Percentiles rank a stretch among this genome's conserved stretches.
These are phyloP conservation scores for Clarireedia monteithiana DNA, from an alignment of 2,329 filamentous ascomycete genomes.

Conservation along the genomic window DNA sequence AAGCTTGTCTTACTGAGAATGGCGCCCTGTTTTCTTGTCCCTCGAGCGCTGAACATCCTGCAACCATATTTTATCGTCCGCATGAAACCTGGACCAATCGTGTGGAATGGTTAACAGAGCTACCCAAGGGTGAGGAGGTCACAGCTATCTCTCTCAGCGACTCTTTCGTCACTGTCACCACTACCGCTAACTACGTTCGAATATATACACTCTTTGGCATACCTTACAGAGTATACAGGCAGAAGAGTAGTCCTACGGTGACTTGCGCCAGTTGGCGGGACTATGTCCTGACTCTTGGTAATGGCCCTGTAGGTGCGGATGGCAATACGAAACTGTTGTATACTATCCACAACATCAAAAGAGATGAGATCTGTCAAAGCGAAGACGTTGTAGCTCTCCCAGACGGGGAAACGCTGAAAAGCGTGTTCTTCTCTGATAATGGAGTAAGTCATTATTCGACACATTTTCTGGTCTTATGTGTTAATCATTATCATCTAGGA, in stretches of 20 bases:
- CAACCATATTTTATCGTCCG: slow-evolving; percentile 89
- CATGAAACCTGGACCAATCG: slow-evolving; percentile 86
- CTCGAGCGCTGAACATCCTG: slow-evolving; percentile 55
- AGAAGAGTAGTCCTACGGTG: slow-evolving; percentile 83
- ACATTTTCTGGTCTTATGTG: neutral
- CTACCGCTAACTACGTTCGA: slow-evolving; percentile 78
- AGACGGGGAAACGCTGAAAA: slow-evolving; percentile 63
- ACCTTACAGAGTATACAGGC: slow-evolving; percentile 80
- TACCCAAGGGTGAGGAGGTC: slow-evolving; percentile 83
- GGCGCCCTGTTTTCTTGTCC: slow-evolving; percentile 81
- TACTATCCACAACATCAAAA: slow-evolving; percentile 89
- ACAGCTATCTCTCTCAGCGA: slow-evolving; percentile 86
- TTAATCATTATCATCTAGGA: slow-evolving; percentile 45
- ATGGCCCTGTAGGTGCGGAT: slow-evolving; percentile 74
- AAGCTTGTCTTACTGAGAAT: slow-evolving; percentile 81
- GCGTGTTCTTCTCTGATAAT: slow-evolving; percentile 83
- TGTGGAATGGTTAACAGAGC: slow-evolving; percentile 78
- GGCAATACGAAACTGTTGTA: slow-evolving; percentile 76
- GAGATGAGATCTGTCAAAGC: slow-evolving; percentile 88
- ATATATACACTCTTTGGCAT: slow-evolving; percentile 91
- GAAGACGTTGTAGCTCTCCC: slow-evolving; percentile 86
- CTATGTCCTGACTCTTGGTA: slow-evolving; percentile 93
- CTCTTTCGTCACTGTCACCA: slow-evolving; percentile 84
- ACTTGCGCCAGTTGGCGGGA: slow-evolving; percentile 92
- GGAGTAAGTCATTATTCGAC: slow-evolving; percentile 52